A percentile compares a stretch with the other conserved stretches of the same genome.
These are phyloP conservation scores for Eimeria acervulina DNA, from an alignment of 169 alveolate species.

Conservation along the genomic window DNA sequence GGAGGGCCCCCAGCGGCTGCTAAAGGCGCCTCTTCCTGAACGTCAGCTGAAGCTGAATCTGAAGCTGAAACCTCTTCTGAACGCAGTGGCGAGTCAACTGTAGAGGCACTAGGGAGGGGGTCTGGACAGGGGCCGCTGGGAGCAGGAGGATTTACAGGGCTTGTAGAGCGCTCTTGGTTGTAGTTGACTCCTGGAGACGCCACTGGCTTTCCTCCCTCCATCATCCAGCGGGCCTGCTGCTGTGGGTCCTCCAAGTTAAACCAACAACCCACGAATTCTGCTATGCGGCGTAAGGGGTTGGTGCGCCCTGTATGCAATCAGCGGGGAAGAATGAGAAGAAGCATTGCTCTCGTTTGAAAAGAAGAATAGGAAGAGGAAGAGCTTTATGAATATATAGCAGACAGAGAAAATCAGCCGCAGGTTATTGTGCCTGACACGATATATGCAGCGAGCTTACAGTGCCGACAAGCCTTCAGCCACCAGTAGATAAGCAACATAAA, in stretches of 20 bases:
- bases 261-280: background rate
- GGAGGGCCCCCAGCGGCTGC: background rate
- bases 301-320: background rate
- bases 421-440: background rate
- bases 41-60: background rate
- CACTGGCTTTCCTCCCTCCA: background rate
- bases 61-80: background rate
- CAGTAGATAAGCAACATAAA: background rate
- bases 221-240: background rate
- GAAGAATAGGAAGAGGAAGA: background rate
- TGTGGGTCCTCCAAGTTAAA: background rate
- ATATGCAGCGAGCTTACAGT: background rate
- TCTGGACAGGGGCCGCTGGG: background rate
- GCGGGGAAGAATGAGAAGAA: background rate
- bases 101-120: background rate
- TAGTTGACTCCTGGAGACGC: background rate
- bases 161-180: background rate
- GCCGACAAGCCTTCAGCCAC: background rate
- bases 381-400: background rate
- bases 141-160: background rate
- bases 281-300: background rate
- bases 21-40: background rate
- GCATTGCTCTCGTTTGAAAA: background rate
- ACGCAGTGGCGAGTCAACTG: background rate
- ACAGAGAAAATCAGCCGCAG: background rate